These are phyloP conservation scores for Penicillium canescens DNA, from an alignment of 495 filamentous ascomycete genomes.

Conservation along the genomic window DNA sequence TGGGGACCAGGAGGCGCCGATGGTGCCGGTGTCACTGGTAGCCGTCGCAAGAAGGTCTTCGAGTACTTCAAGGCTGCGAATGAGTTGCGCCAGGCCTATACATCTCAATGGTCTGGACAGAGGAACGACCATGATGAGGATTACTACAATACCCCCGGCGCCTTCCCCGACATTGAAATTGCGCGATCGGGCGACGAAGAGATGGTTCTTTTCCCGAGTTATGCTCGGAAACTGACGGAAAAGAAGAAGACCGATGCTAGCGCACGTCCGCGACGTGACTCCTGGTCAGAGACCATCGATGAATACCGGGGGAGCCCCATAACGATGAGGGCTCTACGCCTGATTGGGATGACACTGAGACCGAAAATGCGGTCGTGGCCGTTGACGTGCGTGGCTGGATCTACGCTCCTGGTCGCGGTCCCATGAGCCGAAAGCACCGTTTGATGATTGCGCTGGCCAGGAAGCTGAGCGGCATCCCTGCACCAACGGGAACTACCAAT, in stretches of 20 bases:
- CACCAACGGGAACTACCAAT: slow-evolving; percentile 46
- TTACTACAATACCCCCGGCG: slow-evolving; percentile 64
- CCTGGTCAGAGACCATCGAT: slow-evolving; percentile 37
- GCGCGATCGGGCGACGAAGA: slow-evolving; percentile 80
- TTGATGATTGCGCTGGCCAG: slow-evolving; percentile 81
- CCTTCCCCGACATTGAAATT: slow-evolving; percentile 80
- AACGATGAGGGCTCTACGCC: slow-evolving; percentile 33
- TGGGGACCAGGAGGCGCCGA: slow-evolving; percentile 32
- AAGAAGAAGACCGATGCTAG: slow-evolving; percentile 22
- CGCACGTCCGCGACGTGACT: slow-evolving; percentile 23
- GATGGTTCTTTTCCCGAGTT: slow-evolving; percentile 92
- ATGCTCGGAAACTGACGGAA: slow-evolving; percentile 65
- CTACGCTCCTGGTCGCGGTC: slow-evolving; percentile 79
- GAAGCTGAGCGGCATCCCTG: slow-evolving; percentile 79
- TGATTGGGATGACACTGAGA: slow-evolving; percentile 68
- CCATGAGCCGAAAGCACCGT: slow-evolving; percentile 85
- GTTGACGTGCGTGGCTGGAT: slow-evolving; percentile 96
- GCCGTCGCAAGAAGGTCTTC: slow-evolving; percentile 75
- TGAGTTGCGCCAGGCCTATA: slow-evolving; percentile 85
- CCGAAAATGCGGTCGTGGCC: slow-evolving; percentile 77
- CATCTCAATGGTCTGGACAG: slow-evolving; percentile 52
- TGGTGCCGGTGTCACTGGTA: slow-evolving; percentile 65
- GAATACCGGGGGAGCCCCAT: slow-evolving; percentile 35
- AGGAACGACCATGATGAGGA: slow-evolving; percentile 55
- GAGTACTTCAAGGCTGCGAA: slow-evolving; percentile 87